Evolutionary conservation across 2,329 filamentous ascomycete species (phyloP).

Genomic region (Fusarium cyanostomum): DNA sequence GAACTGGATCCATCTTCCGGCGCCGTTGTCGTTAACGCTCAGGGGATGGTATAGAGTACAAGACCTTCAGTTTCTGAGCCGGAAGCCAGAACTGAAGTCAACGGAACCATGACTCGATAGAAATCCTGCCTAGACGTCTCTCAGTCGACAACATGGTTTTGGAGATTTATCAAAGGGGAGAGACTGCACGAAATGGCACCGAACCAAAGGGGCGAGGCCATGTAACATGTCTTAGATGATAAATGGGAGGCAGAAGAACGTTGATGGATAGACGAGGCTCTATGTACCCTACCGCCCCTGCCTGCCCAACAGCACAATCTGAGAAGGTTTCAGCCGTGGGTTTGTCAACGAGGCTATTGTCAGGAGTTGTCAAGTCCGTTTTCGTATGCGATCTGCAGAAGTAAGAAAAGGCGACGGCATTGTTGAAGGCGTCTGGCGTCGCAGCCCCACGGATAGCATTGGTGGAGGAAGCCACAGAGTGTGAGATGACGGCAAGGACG

Average conservation of each 20-base stretch:
- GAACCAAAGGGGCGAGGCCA: not conserved
- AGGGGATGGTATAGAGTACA: not conserved
- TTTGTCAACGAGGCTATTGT: not conserved
- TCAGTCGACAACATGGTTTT: not conserved
- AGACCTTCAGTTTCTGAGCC: not conserved
- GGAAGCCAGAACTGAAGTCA: constrained; percentile 10
- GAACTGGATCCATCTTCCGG: constrained; percentile 1
- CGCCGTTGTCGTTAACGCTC: constrained; percentile 2
- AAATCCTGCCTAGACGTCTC: constrained; percentile 8
- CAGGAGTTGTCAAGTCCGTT: not conserved
- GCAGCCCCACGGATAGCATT: not conserved
- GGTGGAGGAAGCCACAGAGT: not conserved
- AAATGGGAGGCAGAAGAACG: not conserved
- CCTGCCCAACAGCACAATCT: constrained; percentile 1
- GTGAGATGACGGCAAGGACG: not conserved
- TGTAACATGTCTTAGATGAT: constrained; percentile 2
- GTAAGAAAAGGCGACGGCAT: not conserved
- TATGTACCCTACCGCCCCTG: not conserved
- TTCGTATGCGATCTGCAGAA: not conserved
- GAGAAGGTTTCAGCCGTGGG: not conserved
- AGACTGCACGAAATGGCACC: not conserved
- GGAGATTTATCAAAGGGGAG: not conserved
- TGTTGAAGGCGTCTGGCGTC: not conserved
- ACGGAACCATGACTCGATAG: constrained; percentile 22
- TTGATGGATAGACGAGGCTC: not conserved